A percentile compares a stretch with the other conserved stretches of the same genome.
Conservation (phyloP, 2,329 filamentous ascomycete species). For the Cercospora canescens region DNA sequence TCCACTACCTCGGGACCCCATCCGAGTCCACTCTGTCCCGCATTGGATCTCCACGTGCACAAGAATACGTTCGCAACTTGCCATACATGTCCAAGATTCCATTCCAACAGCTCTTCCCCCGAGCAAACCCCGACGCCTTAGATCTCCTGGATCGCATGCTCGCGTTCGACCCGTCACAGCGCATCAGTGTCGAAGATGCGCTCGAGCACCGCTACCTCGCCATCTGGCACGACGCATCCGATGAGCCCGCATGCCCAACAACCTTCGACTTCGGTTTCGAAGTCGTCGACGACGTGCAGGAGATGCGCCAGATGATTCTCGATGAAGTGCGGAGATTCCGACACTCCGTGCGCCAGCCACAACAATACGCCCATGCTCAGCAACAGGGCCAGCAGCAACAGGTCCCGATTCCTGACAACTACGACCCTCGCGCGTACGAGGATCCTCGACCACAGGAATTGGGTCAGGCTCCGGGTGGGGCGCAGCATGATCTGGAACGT, state of each 20-base stretch:
- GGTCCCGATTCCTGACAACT: constrained; percentile 64
- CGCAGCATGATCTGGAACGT: constrained; percentile 73
- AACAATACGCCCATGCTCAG: constrained; percentile 48
- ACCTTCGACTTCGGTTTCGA: constrained; percentile 99
- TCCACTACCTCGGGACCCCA: constrained; percentile 95
- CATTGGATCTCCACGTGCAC: constrained; percentile 91
- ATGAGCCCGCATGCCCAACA: constrained; percentile 89
- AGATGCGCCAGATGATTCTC: constrained; percentile 97
- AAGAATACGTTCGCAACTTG: constrained; percentile 93
- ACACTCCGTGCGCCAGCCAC: constrained; percentile 40
- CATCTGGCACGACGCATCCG: constrained; percentile 97
- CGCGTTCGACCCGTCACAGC: constrained; percentile 89
- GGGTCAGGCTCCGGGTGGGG: constrained; percentile 38
- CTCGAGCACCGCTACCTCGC: constrained; percentile 94
- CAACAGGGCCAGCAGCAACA: constrained; percentile 41
- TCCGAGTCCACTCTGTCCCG: constrained; percentile 91
- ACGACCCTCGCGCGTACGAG: constrained; percentile 58
- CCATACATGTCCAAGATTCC: constrained; percentile 66
- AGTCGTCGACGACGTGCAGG: constrained; percentile 88
- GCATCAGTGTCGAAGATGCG: constrained; percentile 91
- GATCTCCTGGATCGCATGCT: constrained; percentile 97
- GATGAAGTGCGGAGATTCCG: constrained; percentile 92
- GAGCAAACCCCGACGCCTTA: constrained; percentile 92
- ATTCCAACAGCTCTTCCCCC: constrained; percentile 85
- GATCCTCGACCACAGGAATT: constrained; percentile 61